Percentiles rank a stretch among this genome's conserved stretches.
phyloP scores from a whole-genome alignment of 768 basidiomycete species.

The Trametes cubensis region DNA sequence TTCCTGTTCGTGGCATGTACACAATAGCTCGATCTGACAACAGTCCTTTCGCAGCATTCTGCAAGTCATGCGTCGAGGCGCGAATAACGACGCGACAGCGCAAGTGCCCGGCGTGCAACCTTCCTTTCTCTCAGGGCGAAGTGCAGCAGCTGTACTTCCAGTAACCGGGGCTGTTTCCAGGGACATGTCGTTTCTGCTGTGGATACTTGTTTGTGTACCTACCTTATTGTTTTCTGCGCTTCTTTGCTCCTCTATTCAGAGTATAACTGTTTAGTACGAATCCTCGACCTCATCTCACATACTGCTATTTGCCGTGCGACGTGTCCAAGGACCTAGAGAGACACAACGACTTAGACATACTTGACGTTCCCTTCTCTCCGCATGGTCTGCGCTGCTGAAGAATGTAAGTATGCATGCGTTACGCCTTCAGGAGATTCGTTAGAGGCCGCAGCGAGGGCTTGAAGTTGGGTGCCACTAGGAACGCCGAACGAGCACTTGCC shows the following conservation, averaged over 20 bases:
- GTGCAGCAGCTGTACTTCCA: constrained; percentile 71
- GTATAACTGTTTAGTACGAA: neutral
- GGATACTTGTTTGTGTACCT: constrained; percentile 11
- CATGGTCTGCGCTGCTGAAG: no score
- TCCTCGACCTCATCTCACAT: neutral
- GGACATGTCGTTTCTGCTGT: constrained; percentile 26
- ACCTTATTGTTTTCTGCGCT: constrained; percentile 13
- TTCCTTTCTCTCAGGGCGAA: constrained; percentile 81
- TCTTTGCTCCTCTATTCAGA: neutral
- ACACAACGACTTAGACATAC: no score
- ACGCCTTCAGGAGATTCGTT: no score
- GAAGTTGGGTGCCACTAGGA: no score
- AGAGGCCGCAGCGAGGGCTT: no score
- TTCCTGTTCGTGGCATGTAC: constrained; percentile 22
- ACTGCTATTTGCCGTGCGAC: neutral
- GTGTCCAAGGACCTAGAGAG: neutral
- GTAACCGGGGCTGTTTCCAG: constrained; percentile 29
- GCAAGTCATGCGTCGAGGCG: constrained; percentile 82
- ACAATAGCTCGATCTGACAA: neutral
- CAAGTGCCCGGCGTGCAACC: constrained; percentile 89
- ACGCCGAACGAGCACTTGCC: neutral
- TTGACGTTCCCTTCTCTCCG: no score
- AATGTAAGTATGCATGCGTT: no score
- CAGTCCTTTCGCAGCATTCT: constrained; percentile 65
- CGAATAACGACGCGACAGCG: constrained; percentile 88